Evolutionary conservation across 2,329 filamentous ascomycete genomes (phyloP), one percentile per base, ranked within the genome.

Genomic region (Monilinia aucupariae): DNA sequence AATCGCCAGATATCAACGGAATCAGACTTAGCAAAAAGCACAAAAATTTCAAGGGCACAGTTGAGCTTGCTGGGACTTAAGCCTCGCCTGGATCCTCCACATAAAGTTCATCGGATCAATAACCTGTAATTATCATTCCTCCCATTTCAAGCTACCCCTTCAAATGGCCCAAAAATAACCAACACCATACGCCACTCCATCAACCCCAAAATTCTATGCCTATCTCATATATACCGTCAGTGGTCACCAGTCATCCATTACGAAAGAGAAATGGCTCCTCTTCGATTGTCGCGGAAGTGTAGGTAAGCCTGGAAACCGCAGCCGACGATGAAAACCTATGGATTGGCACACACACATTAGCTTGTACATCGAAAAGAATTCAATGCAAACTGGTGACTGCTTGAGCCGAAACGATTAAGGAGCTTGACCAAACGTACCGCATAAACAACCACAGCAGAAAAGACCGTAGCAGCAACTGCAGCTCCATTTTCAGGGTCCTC

Each of bases 281-380:
- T 83, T 76, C 90, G 83, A 77, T 85, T 91, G 76, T 92, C 88
- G 76, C 91, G 87, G 71, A 91, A 78, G 77, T 97, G 92, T 66
- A 97, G 82, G 73, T 89, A 85, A 67, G 92, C 93, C 76, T 97
- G 93, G 69, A 92, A 85, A 64, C 88, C 90, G 77, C 93, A 97
- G 79, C 96, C 97, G 58, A 96, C 82, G 63, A 97, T 84, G 81
- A 97, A 97, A 22, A 82, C 86, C 92, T 96, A 68, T 25, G 2
- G 27, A 10, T 27, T 12, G 32, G n/a, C 4, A 52, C 27, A 43
- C 32, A 43, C 22, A 51, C 15, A 55, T 45, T 32, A 61, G 64
- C 47, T 53, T 37, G 15, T 17, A 27, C 4, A 25, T 20, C 9
- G 15, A 0, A 5, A 10, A 25, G 4, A 25, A 25, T 25, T 17